Evolutionary conservation across 2,329 filamentous ascomycete genomes (phyloP), one percentile per base, ranked within the genome.

Genomic region (Fusarium decemcellulare): DNA sequence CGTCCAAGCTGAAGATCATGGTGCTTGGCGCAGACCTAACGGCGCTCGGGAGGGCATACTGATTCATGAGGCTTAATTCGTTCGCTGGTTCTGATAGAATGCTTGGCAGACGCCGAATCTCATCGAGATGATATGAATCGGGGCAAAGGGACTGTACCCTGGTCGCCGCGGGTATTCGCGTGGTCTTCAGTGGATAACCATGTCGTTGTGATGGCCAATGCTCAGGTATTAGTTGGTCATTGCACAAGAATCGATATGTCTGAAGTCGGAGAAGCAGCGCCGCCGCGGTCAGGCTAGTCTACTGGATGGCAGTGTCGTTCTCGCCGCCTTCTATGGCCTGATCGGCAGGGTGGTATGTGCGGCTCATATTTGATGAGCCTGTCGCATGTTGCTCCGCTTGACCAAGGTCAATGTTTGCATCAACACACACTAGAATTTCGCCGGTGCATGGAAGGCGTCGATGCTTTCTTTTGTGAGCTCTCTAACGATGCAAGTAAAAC

Each of bases 401-500:
- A 44, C 18, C 16, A 50, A 34, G 32, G 11, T 18, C 48, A 50
- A 50, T 40, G 32, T 55, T 46, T 51, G 61, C 54, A 40, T 50
- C 50, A 61, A 65, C 32, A 48, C 40, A 61, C 46, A 40, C 39
- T 18, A 37, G 55, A 47, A 27, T 32, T 27, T 32, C 39, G 36
- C 39, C 55, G 43, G 46, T 46, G 40, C 59, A 55, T 61, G 43
- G 55, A 53, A 61, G 42, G 27, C 42, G 56, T 54, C 36, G 42
- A 47, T 43, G 40, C 53, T 61, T 65, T 51, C 12, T 43, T 50
- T 57, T 58, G 51, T 55, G 37, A 57, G 53, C 59, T 66, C 54
- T 16, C 53, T 46, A 52, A 32, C 59, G 48, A 66, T 65, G 61
- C 59, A 70, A 57, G 61, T 68, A 44, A 68, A 62, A 61, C 55